Evolutionary conservation across 495 filamentous ascomycete genomes (phyloP), one percentile per base, ranked within the genome.

Genomic region (Ramalina intermedia): DNA sequence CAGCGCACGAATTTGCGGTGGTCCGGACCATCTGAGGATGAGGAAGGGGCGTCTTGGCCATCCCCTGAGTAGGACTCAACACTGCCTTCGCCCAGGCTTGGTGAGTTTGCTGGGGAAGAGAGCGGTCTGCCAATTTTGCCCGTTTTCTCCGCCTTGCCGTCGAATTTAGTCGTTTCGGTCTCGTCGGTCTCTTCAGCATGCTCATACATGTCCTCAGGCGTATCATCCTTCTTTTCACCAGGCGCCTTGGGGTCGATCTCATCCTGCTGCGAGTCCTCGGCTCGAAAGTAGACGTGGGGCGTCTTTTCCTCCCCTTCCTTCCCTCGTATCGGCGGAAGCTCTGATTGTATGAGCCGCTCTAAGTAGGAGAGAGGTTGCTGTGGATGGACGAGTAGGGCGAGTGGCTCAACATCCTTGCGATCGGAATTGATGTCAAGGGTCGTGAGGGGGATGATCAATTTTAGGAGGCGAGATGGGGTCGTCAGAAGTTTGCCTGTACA

Each of bases 281-380:
- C 87, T 12, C 83, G 72, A 61, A 96, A 96, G 27, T 82, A 80
- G 0, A 96, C 69, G 16, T 65, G 72, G 2, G 88, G 87, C 6
- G 84, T 71, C 48, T 81, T 83, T 23, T 79, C 71, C 33, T 77
- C 69, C 16, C 73, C 76, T n/a, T 73, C 66, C 2, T 72, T 56
- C 8, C 65, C 65, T 41, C 64, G 69, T n/a, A 95, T 69, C 1
- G 75, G 73, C 0, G 89, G 86, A 0, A 96, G 59, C 63, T 96
- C 89, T 51, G 86, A 79, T 63, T 95, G 90, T 52, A 96, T 87
- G 3, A 96, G 69, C 2, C 84, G 81, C 63, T 94, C 87, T 37
- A 95, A 79, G 62, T 94, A 93, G 24, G 87, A 94, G 14, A 96
- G 71, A 0, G 90, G 89, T 62, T 96, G 89, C 55, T 91, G 85